These are phyloP conservation scores for Paradendryphiella salina DNA, from an alignment of 2,329 filamentous ascomycete species.

Conservation along the genomic window DNA sequence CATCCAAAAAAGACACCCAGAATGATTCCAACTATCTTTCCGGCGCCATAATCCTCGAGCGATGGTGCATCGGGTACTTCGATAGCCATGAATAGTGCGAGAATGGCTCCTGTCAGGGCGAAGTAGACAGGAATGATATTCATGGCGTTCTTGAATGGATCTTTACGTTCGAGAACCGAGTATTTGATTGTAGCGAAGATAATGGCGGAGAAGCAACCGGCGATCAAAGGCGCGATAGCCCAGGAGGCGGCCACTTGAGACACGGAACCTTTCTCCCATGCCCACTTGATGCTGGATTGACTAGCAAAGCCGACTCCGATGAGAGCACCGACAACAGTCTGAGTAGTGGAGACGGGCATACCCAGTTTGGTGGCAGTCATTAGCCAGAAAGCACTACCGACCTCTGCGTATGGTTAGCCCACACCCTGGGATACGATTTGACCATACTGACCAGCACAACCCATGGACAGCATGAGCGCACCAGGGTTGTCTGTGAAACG, in stretches of 20 bases:
- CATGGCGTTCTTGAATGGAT: conserved; percentile 56
- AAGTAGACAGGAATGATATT: conserved; percentile 56
- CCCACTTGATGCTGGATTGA: conserved; percentile 28
- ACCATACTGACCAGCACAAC: conserved; percentile 63
- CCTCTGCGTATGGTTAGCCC: conserved; percentile 2
- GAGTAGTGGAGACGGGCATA: conserved; percentile 64
- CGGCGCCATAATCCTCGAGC: conserved; percentile 36
- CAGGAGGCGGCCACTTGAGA: conserved; percentile 50
- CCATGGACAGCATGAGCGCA: conserved; percentile 63
- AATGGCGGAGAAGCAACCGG: conserved; percentile 53
- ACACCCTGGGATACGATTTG: conserved; percentile 42
- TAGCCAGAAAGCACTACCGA: conserved; percentile 29
- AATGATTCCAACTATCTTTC: conserved; percentile 35
- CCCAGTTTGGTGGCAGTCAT: conserved; percentile 37
- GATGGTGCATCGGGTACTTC: conserved; percentile 46
- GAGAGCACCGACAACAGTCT: conserved; percentile 63
- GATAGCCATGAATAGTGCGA: conserved; percentile 63
- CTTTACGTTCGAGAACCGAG: conserved; percentile 54
- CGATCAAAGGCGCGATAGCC: conserved; percentile 55
- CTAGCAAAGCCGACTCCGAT: conserved; percentile 62
- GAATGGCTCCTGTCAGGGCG: conserved; percentile 53
- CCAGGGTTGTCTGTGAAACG: conserved; percentile 55
- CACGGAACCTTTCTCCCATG: conserved; percentile 31
- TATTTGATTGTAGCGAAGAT: conserved; percentile 57
- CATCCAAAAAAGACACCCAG: conserved; percentile 33